These are phyloP conservation scores for Parietichytrium sp. DNA, from an alignment of 108 stramenopile genomes.

Conservation along the genomic window DNA sequence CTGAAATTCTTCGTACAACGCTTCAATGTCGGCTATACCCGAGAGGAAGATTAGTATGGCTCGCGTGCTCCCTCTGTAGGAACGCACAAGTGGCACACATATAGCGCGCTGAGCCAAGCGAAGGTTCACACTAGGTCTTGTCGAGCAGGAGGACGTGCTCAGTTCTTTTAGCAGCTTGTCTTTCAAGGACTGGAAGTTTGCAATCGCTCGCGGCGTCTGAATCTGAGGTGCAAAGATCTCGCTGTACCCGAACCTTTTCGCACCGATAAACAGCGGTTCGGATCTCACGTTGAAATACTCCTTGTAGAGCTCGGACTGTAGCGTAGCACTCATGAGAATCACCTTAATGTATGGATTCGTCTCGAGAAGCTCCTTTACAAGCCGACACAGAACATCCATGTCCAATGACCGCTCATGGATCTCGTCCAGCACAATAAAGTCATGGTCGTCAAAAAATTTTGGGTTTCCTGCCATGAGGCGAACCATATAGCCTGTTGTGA, in stretches of 20 bases:
- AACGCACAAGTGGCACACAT: neutral
- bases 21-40: slow-evolving; percentile 10
- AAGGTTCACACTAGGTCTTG: no score
- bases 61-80: no score
- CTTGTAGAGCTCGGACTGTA: slow-evolving; percentile 23
- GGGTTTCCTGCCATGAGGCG: neutral
- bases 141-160: no score
- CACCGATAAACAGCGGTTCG: neutral
- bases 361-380: slow-evolving; percentile 22
- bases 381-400: slow-evolving; percentile 67
- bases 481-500: slow-evolving; percentile 6
- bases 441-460: slow-evolving; percentile 43
- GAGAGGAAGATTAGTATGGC: neutral
- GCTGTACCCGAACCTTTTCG: neutral
- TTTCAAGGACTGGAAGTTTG: neutral
- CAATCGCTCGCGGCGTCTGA: neutral
- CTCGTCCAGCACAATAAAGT: slow-evolving; percentile 77
- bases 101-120: neutral
- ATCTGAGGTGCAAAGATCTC: neutral
- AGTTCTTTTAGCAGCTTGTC: neutral
- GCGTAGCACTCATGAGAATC: slow-evolving; percentile 38
- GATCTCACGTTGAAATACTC: slow-evolving; percentile 26
- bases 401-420: slow-evolving; percentile 69
- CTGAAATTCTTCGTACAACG: neutral
- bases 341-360: neutral